phyloP scores from a whole-genome alignment of 2,329 filamentous ascomycete species.

The Peltaster fructicola region DNA sequence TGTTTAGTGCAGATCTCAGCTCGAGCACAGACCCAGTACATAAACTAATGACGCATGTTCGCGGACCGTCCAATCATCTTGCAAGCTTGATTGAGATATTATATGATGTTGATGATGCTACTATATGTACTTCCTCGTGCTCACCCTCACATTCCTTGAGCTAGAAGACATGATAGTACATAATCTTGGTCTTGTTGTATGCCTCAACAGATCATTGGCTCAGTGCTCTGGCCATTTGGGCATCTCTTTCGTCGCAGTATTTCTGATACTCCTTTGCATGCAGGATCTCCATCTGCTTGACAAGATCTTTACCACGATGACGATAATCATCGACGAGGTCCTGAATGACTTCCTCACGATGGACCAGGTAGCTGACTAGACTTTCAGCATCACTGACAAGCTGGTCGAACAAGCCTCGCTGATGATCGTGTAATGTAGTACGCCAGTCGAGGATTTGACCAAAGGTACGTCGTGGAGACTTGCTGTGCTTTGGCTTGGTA shows the following conservation, averaged over 20 bases:
- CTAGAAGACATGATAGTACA: too few relatives aligned
- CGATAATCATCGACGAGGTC: constrained; percentile 28
- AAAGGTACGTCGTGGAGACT: constrained; percentile 2
- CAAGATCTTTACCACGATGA: constrained; percentile 24
- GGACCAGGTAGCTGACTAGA: constrained; percentile 28
- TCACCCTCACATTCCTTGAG: constrained; percentile 2
- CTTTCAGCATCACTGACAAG: constrained; percentile 24
- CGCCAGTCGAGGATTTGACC: constrained; percentile 22
- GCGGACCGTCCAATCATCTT: not conserved
- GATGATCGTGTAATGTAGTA: constrained; percentile 21
- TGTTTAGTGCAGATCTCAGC: too few relatives aligned
- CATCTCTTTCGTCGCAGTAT: constrained; percentile 6
- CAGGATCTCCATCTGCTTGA: constrained; percentile 24
- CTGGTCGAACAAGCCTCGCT: constrained; percentile 21
- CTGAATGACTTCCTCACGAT: constrained; percentile 27
- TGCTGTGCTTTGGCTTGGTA: constrained; percentile 6
- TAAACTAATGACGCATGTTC: too few relatives aligned
- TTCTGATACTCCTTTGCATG: constrained; percentile 22
- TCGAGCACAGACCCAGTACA: too few relatives aligned
- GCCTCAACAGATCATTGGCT: constrained; percentile 5
- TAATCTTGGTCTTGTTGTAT: constrained; percentile 4
- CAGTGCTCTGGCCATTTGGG: constrained; percentile 1
- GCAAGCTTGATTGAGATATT: not conserved
- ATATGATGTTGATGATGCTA: constrained; percentile 2
- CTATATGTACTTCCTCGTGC: constrained; percentile 5